Percentiles rank a stretch among this genome's conserved stretches.
phyloP scores from a whole-genome alignment of 768 basidiomycete species.

The Sistotremastrum suecicum region DNA sequence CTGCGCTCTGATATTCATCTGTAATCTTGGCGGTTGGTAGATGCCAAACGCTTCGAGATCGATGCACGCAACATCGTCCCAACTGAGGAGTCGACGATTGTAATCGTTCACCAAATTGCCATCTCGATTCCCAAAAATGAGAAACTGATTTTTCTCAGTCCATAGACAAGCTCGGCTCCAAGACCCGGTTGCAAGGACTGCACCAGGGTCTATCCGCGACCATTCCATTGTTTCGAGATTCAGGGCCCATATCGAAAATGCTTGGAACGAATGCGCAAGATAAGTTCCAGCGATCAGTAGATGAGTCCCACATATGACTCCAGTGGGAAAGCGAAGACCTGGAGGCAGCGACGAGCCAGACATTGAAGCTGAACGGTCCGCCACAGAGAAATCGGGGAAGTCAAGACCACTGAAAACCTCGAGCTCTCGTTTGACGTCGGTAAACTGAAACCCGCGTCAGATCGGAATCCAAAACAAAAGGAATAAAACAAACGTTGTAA shows the following conservation, averaged over 20 bases:
- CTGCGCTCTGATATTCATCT: conserved; percentile 58
- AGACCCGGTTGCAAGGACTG: conserved; percentile 72
- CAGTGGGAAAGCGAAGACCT: conserved; percentile 91
- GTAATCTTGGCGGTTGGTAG: conserved; percentile 69
- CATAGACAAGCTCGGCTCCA: conserved; percentile 92
- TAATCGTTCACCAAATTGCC: conserved; percentile 88
- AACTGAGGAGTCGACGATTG: conserved; percentile 77
- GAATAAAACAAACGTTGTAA: conserved; percentile 58
- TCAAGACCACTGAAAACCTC: conserved; percentile 72
- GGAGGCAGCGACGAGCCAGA: conserved; percentile 74
- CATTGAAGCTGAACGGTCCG: conserved; percentile 75
- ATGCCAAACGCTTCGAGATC: conserved; percentile 93
- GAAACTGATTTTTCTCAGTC: conserved; percentile 69
- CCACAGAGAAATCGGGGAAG: conserved; percentile 56
- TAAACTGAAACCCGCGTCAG: conserved; percentile 40
- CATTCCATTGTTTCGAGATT: conserved; percentile 73
- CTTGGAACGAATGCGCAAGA: conserved; percentile 85
- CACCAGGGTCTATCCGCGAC: conserved; percentile 81
- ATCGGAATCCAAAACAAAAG: conserved; percentile 5
- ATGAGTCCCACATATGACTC: conserved; percentile 79
- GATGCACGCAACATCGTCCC: conserved; percentile 84
- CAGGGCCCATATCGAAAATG: conserved; percentile 93
- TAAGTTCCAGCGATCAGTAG: conserved; percentile 94
- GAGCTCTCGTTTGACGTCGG: conserved; percentile 89
- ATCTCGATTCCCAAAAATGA: conserved; percentile 82